Conservation (phyloP, 1,284 basidiomycete species). For the Microbotryum silenes-acaulis region DNA sequence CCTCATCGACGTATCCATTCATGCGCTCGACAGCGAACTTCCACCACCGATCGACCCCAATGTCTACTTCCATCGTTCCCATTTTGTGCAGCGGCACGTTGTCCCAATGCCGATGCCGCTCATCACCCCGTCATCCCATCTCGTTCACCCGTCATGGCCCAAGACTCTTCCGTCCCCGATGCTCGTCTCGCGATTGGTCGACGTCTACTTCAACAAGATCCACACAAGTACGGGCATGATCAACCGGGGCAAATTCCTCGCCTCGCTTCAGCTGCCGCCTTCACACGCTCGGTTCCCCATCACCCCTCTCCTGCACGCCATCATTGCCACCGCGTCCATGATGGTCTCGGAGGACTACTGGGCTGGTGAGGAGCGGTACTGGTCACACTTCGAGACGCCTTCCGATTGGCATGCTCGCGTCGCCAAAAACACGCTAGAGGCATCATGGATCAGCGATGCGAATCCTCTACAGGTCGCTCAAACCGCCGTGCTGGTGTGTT, state of each 20-base stretch:
- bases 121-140: background rate
- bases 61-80: background rate
- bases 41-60: no score
- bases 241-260: slow-evolving; percentile 63
- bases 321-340: slow-evolving; percentile 73
- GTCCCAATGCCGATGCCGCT: slow-evolving; percentile 1
- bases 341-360: slow-evolving; percentile 57
- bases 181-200: slow-evolving; percentile 19
- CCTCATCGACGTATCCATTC: no score
- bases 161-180: slow-evolving; percentile 5
- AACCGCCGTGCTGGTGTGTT: slow-evolving; percentile 70
- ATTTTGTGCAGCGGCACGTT: background rate
- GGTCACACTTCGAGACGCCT: slow-evolving; percentile 43
- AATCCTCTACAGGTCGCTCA: slow-evolving; percentile 77
- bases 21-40: no score
- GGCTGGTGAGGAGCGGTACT: slow-evolving; percentile 24
- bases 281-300: slow-evolving; percentile 69
- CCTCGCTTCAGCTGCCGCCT: slow-evolving; percentile 62
- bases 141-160: slow-evolving; percentile 10
- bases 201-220: slow-evolving; percentile 24
- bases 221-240: slow-evolving; percentile 44
- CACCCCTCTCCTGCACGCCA: slow-evolving; percentile 72
- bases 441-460: background rate
- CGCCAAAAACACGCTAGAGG: background rate
- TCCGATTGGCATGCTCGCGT: slow-evolving; percentile 63